Percentiles rank a stretch among this genome's conserved stretches.
phyloP scores from a whole-genome alignment of 805 yeast genomes.

The Wickerhamiella sorbophila region DNA sequence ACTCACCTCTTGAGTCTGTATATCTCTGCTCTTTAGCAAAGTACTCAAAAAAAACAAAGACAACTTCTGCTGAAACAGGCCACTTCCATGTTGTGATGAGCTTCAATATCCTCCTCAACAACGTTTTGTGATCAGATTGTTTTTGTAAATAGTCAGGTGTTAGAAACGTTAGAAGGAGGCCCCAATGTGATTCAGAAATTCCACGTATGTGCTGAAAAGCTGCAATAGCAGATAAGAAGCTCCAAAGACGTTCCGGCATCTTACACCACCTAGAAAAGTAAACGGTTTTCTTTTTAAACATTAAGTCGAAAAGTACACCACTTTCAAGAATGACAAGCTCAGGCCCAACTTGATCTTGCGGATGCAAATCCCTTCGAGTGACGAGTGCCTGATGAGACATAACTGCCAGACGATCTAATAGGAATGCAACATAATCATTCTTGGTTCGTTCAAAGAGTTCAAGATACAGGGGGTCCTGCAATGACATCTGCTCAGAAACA shows the following conservation, averaged over 20 bases:
- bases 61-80: conserved; percentile 12
- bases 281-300: neutral
- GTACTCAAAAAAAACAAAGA: conserved; percentile 10
- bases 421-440: neutral
- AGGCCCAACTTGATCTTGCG: neutral
- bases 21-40: conserved; percentile 14
- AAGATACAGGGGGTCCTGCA: neutral
- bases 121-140: neutral
- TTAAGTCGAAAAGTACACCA: neutral
- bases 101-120: conserved; percentile 5
- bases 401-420: neutral
- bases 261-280: conserved; percentile 1
- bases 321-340: neutral
- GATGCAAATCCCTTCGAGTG: neutral
- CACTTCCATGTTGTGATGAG: conserved; percentile 14
- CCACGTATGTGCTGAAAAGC: neutral
- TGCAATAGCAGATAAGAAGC: conserved; percentile 3
- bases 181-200: neutral
- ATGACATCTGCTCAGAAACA: neutral
- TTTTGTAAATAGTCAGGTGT: neutral
- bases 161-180: neutral
- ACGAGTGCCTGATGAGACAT: neutral
- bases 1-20: conserved; percentile 16
- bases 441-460: neutral
- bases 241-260: conserved; percentile 4